phyloP scores from a whole-genome alignment of 306 rosid genomes.

The Lathyrus oleraceus region DNA sequence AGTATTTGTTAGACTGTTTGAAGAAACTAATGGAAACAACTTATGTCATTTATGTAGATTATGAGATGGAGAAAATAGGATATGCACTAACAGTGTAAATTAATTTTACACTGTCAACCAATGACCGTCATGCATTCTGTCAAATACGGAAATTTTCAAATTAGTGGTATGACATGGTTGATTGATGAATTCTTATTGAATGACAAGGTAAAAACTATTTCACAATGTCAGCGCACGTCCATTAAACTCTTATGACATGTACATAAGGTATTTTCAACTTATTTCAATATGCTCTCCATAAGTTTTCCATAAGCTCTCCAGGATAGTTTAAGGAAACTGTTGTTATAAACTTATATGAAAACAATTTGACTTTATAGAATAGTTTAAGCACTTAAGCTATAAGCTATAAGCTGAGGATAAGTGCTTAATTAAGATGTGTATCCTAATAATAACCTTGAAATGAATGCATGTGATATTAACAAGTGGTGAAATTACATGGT shows the following conservation, averaged over 20 bases:
- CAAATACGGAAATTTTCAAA: too few species aligned
- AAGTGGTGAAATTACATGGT: conserved; percentile 57
- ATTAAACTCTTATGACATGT: too few species aligned
- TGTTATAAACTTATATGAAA: not conserved
- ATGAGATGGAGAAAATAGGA: not conserved
- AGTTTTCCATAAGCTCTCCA: not conserved
- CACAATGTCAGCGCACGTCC: too few species aligned
- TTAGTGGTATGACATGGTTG: too few species aligned
- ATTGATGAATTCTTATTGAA: too few species aligned
- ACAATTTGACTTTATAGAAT: not conserved
- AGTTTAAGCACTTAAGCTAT: not conserved
- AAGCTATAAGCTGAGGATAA: not conserved
- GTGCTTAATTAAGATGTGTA: not conserved
- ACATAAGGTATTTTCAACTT: not conserved
- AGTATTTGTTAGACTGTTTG: not conserved
- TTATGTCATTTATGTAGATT: too few species aligned
- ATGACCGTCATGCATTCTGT: too few species aligned
- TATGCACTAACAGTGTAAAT: too few species aligned
- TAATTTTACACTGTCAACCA: too few species aligned
- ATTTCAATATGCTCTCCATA: not conserved
- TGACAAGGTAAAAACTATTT: too few species aligned
- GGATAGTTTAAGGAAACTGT: not conserved
- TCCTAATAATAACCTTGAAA: not conserved
- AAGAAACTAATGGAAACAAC: not conserved
- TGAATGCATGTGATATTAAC: not conserved